Evolutionary conservation across 1,284 basidiomycete genomes (phyloP), one percentile per base, ranked within the genome.

Genomic region (Paramarasmius palmivorus): DNA sequence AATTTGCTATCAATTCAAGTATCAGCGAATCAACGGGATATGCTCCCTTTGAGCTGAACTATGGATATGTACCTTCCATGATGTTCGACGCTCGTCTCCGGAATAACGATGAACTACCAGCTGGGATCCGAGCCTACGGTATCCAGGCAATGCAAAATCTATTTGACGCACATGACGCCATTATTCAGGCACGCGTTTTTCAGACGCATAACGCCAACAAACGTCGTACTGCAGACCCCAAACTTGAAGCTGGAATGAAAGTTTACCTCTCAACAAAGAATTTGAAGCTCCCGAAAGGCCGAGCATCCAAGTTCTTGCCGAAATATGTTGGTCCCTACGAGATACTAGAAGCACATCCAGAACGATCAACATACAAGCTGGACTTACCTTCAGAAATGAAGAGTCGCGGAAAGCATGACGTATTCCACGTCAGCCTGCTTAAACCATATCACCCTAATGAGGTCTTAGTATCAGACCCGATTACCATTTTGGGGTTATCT

Each of bases 291-390:
- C 68, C 63, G 0, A 70, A 70, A 47, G 63, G 61, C 1, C 36
- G 59, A 2, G 61, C 63, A 2, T 14, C 49, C 0, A 73, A 72
- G 53, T 55, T 72, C 2, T 34, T 58, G 1, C 70, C 69, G 0
- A 64, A 65, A 45, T 72, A 54, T 50, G 59, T 70, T 29, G 69
- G 72, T 2, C 71, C 67, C 1, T 72, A 65, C 49, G 45, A 57
- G 6, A 59, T 74, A 22, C 10, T 59, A 0, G 17, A 57, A 7
- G 63, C 63, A 25, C 26, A 57, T 7, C 58, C 54, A 2, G 55
- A 60, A 3, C 62, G 52, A 0, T 68, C 67, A 0, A 62, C 34
- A 3, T 71, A 65, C 49, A 51, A 56, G 36, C 26, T 72, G 8
- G 66, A 70, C n/a, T 54, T 73, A 25, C 66, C 64, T 22, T 55